A percentile compares a stretch with the other conserved stretches of the same genome.
Conservation (phyloP, 106 monocot genomes). For the Acanthochlamys bracteata region DNA sequence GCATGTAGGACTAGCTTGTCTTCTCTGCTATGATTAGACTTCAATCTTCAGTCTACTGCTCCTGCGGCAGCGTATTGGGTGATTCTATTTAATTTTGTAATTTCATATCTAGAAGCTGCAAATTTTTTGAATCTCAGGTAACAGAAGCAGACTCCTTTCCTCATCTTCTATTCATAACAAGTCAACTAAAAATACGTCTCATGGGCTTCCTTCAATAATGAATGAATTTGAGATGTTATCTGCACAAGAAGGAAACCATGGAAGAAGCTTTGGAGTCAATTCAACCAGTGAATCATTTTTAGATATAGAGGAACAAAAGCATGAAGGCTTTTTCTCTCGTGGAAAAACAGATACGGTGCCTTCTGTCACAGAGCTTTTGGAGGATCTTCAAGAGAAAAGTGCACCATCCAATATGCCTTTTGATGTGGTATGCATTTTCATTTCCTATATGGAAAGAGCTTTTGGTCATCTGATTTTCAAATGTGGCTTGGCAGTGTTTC, state of each 20-base stretch:
- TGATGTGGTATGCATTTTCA: constrained; percentile 29
- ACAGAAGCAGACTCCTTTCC: constrained; percentile 26
- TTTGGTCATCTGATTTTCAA: background rate
- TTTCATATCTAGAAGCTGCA: background rate
- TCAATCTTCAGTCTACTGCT: background rate
- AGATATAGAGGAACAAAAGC: constrained; percentile 18
- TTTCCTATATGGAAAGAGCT: background rate
- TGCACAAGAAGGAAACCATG: constrained; percentile 4
- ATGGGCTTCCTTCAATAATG: constrained; percentile 3
- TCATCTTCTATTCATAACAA: constrained; percentile 39
- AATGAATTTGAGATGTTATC: constrained; percentile 21
- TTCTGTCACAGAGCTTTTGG: constrained; percentile 51
- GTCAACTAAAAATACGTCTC: constrained; percentile 1
- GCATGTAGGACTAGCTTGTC: too few relatives aligned
- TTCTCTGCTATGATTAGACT: background rate
- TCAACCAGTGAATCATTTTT: constrained; percentile 35
- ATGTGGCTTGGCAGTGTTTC: constrained; percentile 11
- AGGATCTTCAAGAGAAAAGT: constrained; percentile 34
- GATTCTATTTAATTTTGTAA: too few relatives aligned
- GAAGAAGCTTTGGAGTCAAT: constrained; percentile 9
- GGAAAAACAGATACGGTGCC: constrained; percentile 11
- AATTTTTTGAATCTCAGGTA: constrained; percentile 20
- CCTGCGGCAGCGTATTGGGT: background rate
- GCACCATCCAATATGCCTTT: constrained; percentile 1
- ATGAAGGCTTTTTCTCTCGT: constrained; percentile 5